Evolutionary conservation across 1,139 yeast species (phyloP).

Genomic region (Candida sanyaensis): DNA sequence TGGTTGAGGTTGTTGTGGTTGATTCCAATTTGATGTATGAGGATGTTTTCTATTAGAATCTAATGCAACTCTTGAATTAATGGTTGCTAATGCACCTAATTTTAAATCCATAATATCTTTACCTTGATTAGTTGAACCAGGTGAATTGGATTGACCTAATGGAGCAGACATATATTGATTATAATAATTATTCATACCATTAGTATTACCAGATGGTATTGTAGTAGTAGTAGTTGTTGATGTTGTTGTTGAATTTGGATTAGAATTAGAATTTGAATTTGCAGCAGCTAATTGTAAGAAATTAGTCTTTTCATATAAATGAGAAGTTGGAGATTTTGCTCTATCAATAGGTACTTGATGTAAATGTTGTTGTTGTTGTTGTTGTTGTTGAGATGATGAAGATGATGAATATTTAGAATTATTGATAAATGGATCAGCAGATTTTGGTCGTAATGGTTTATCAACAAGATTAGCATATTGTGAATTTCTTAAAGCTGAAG

Average conservation of each 20-base stretch:
- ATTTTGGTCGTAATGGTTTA: constrained; percentile 40
- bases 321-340: constrained; percentile 46
- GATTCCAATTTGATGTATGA: constrained; percentile 12
- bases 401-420: constrained; percentile 13
- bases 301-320: constrained; percentile 46
- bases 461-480: constrained; percentile 32
- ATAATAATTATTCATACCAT: constrained; percentile 16
- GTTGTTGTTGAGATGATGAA: constrained; percentile 15
- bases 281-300: constrained; percentile 48
- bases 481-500: constrained; percentile 29
- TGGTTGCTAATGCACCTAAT: constrained; percentile 64
- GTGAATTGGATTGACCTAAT: not conserved
- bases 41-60: constrained; percentile 52
- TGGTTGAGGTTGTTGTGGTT: constrained; percentile 8
- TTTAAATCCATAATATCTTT: constrained; percentile 42
- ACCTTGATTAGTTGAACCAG: not conserved
- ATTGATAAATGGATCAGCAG: constrained; percentile 40
- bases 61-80: constrained; percentile 59
- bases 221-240: no score
- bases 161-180: constrained; percentile 5
- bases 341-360: constrained; percentile 30
- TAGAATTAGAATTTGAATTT: no score
- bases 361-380: constrained; percentile 19
- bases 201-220: constrained; percentile 10
- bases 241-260: no score